Conservation (phyloP, 768 basidiomycete species). For the Daedaleopsis nitida region DNA sequence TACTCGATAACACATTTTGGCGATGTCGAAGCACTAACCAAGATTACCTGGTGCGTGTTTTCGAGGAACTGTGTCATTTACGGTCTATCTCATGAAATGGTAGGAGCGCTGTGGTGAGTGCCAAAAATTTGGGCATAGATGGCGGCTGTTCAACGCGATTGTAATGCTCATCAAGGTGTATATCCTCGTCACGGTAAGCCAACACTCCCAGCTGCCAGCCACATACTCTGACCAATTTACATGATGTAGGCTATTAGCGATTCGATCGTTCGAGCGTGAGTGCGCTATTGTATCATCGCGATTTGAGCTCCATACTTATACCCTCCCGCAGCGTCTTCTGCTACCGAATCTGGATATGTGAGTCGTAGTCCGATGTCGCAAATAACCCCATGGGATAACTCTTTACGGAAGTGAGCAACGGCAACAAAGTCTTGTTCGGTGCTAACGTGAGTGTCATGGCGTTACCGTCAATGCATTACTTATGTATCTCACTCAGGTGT, state of each 20-base stretch:
- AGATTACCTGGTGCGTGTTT: neutral
- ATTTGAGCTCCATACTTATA: neutral
- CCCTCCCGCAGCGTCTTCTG: neutral
- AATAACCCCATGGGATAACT: no score
- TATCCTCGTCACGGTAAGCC: neutral
- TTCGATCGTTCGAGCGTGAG: neutral
- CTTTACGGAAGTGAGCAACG: neutral
- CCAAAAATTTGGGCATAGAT: neutral
- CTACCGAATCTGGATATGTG: neutral
- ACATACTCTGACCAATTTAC: neutral
- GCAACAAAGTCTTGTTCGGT: neutral
- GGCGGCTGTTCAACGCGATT: neutral
- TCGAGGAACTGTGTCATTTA: neutral
- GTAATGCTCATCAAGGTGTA: neutral
- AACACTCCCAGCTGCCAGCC: neutral
- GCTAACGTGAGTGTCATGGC: neutral
- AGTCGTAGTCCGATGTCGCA: neutral
- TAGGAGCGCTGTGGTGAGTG: neutral
- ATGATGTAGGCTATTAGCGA: neutral
- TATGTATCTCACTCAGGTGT: no score
- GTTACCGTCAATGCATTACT: no score
- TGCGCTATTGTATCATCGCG: neutral
- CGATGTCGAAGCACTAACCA: neutral
- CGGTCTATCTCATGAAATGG: neutral
- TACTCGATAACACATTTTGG: neutral